Evolutionary conservation across 805 yeast species (phyloP).

Genomic region (Sungouiozyma intestinalis): DNA sequence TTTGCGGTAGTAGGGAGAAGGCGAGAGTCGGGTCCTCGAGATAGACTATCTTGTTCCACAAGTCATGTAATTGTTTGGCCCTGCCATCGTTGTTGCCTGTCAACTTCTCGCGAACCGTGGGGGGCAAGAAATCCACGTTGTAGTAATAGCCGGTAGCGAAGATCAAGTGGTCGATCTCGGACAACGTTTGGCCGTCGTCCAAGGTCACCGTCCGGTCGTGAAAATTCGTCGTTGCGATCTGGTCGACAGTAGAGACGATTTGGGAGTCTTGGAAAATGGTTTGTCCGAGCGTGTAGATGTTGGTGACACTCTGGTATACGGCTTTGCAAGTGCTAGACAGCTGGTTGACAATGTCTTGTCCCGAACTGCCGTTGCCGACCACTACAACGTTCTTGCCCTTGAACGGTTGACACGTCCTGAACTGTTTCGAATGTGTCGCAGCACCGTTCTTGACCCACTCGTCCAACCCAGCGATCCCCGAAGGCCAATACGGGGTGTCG

Average conservation of each 20-base stretch:
- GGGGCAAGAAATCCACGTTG: conserved; percentile 34
- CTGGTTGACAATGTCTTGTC: conserved; percentile 38
- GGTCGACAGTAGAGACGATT: conserved; percentile 15
- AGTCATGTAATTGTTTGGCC: conserved; percentile 26
- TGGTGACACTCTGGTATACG: conserved; percentile 46
- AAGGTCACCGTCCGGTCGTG: conserved; percentile 20
- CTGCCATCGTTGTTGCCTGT: conserved; percentile 2
- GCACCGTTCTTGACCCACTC: conserved; percentile 28
- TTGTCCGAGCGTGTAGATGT: conserved; percentile 29
- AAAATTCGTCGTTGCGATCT: conserved; percentile 23
- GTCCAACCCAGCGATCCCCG: conserved; percentile 29
- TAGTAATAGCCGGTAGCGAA: conserved; percentile 45
- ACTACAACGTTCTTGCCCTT: conserved; percentile 27
- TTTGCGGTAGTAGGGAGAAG: conserved; percentile 50
- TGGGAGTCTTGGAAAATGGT: conserved; percentile 3
- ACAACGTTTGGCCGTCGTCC: conserved; percentile 24
- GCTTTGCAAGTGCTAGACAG: conserved; percentile 22
- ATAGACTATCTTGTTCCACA: conserved; percentile 52
- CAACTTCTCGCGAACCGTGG: conserved; percentile 16
- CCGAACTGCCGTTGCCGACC: conserved; percentile 36
- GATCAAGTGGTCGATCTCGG: conserved; percentile 31
- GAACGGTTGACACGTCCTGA: conserved; percentile 26
- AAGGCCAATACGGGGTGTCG: conserved; percentile 32
- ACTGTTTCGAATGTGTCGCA: conserved; percentile 33
- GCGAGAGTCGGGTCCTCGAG: conserved; percentile 53